Evolutionary conservation across 768 basidiomycete species (phyloP).

Genomic region (Fistulinella prunicolor): DNA sequence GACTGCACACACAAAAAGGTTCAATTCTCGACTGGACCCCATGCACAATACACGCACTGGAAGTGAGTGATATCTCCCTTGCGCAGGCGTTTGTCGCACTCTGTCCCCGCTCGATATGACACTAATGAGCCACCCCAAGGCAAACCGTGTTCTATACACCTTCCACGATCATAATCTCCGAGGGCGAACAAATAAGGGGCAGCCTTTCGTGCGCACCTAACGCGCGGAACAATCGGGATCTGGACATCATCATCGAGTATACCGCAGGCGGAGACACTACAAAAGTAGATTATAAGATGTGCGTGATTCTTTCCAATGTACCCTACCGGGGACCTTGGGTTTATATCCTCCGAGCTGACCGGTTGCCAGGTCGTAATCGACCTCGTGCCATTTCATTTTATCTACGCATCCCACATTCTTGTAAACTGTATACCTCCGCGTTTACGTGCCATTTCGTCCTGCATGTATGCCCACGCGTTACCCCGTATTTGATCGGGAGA

Average conservation of each 20-base stretch:
- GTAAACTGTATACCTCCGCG: constrained; percentile 11
- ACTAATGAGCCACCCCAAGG: constrained; percentile 36
- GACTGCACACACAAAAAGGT: constrained; percentile 95
- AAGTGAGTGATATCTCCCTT: constrained; percentile 56
- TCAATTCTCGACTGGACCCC: constrained; percentile 95
- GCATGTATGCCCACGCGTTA: not conserved
- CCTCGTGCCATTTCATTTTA: constrained; percentile 1
- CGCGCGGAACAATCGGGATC: constrained; percentile 87
- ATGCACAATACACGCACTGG: constrained; percentile 95
- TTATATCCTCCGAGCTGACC: too few species aligned
- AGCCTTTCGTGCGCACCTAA: constrained; percentile 81
- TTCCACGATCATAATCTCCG: constrained; percentile 62
- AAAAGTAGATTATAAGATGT: constrained; percentile 80
- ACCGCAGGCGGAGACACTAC: constrained; percentile 35
- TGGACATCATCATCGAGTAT: constrained; percentile 87
- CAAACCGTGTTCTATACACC: constrained; percentile 99
- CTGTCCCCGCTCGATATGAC: not conserved
- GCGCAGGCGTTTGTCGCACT: not conserved
- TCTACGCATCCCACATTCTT: constrained; percentile 5
- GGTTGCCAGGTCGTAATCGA: constrained; percentile 70
- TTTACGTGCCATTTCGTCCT: constrained; percentile 3
- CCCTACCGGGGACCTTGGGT: constrained; percentile 11
- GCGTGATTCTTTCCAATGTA: constrained; percentile 42
- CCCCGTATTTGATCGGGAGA: constrained; percentile 3
- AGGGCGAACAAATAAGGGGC: constrained; percentile 74